phyloP scores from a whole-genome alignment of 495 filamentous ascomycete genomes.

The Aspergillus funiculosus region DNA sequence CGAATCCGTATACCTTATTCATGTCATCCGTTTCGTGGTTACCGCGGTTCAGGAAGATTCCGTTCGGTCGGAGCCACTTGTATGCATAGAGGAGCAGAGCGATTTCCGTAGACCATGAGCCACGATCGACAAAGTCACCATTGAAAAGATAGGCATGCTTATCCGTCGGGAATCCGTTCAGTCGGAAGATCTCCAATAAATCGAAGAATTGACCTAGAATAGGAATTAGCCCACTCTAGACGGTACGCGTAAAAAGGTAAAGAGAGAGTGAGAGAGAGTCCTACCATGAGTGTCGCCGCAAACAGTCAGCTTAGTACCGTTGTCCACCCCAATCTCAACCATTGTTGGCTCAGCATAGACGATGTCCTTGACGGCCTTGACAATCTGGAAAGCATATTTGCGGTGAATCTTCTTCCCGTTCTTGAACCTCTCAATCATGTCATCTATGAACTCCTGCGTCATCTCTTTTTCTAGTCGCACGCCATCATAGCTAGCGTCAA shows the following conservation, averaged over 20 bases:
- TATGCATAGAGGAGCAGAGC: constrained; percentile 90
- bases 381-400: constrained; percentile 97
- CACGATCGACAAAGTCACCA: constrained; percentile 96
- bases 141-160: constrained; percentile 96
- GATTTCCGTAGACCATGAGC: constrained; percentile 96
- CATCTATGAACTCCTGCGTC: constrained; percentile 92
- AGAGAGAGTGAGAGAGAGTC: constrained; percentile 17
- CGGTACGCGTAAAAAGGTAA: no score
- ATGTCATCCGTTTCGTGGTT: constrained; percentile 99
- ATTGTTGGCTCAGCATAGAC: constrained; percentile 92
- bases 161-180: constrained; percentile 78
- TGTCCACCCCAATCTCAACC: constrained; percentile 82
- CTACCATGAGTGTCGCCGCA: constrained; percentile 95
- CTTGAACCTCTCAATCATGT: constrained; percentile 96
- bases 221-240: constrained; percentile 12
- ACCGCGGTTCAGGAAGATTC: constrained; percentile 93
- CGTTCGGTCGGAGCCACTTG: constrained; percentile 86
- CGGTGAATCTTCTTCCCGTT: constrained; percentile 86
- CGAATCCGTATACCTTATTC: constrained; percentile 98
- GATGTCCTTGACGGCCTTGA: constrained; percentile 81
- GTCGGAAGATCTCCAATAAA: constrained; percentile 88
- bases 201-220: constrained; percentile 92
- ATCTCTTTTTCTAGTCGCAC: constrained; percentile 72
- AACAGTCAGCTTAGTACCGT: constrained; percentile 77
- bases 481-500: constrained; percentile 84